Conservation (phyloP, 495 filamentous ascomycete species). For the Darksidea phi region DNA sequence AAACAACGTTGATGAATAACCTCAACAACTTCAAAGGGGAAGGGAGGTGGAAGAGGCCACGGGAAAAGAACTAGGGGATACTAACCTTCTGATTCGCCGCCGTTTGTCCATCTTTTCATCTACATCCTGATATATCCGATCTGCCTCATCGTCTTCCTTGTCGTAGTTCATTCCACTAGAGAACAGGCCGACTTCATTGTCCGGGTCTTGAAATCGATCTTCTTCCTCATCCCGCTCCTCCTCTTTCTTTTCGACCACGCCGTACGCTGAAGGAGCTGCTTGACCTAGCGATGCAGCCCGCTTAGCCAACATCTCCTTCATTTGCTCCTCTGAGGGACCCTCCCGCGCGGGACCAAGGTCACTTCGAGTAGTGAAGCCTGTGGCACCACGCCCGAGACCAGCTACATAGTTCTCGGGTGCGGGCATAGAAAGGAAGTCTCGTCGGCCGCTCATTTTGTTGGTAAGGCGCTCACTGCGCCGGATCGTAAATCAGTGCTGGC, state of each 20-base stretch:
- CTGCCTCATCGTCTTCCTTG: conserved; percentile 94
- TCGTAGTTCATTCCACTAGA: conserved; percentile 84
- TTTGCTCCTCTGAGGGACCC: conserved; percentile 95
- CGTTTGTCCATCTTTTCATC: conserved; percentile 95
- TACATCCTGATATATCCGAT: conserved; percentile 89
- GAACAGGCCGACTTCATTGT: conserved; percentile 95
- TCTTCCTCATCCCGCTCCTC: conserved; percentile 75
- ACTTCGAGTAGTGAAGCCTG: conserved; percentile 95
- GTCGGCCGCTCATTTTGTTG: conserved; percentile 60
- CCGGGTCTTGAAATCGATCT: conserved; percentile 88
- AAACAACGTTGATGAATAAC: conserved; percentile 38
- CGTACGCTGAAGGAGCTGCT: conserved; percentile 77
- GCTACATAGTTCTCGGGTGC: conserved; percentile 98
- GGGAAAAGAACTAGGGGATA: conserved; percentile 43
- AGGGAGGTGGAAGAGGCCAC: conserved; percentile 22
- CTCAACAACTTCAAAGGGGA: conserved; percentile 7
- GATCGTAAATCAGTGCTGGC: not conserved
- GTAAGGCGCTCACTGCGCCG: not conserved
- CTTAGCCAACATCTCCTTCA: conserved; percentile 93
- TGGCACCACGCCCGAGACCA: conserved; percentile 94
- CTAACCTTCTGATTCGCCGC: conserved; percentile 86
- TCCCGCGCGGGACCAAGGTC: conserved; percentile 95
- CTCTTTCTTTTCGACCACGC: conserved; percentile 68
- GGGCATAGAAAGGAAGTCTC: conserved; percentile 86
- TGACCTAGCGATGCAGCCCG: conserved; percentile 80